phyloP scores from a whole-genome alignment of 2,329 filamentous ascomycete genomes.

The Juglanconis juglandina region DNA sequence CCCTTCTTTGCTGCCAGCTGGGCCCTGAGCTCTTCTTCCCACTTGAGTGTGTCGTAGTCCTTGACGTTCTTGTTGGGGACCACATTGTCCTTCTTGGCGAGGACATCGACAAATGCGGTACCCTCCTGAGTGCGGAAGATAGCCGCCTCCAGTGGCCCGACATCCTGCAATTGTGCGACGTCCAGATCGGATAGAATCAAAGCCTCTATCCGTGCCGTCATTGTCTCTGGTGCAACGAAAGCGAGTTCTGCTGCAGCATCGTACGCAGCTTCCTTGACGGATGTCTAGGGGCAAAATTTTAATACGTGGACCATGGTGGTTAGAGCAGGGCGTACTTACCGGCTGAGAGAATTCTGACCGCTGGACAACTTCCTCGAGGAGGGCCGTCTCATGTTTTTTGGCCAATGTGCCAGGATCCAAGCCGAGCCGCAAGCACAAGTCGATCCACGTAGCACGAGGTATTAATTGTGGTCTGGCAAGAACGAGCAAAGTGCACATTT shows the following conservation, averaged over 20 bases:
- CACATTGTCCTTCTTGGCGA: slow-evolving; percentile 73
- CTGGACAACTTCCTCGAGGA: slow-evolving; percentile 64
- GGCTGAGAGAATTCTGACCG: slow-evolving; percentile 24
- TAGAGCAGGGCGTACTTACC: slow-evolving; percentile 4
- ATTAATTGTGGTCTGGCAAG: slow-evolving; percentile 76
- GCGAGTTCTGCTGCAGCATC: slow-evolving; percentile 85
- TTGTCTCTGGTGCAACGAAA: slow-evolving; percentile 83
- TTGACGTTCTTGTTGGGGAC: slow-evolving; percentile 84
- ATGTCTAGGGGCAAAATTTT: not conserved
- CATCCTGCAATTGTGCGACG: slow-evolving; percentile 61
- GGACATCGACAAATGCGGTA: slow-evolving; percentile 82
- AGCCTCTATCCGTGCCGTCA: slow-evolving; percentile 71
- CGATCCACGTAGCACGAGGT: slow-evolving; percentile 81
- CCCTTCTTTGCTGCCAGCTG: slow-evolving; percentile 94
- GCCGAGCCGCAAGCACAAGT: slow-evolving; percentile 73
- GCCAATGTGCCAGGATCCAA: slow-evolving; percentile 81
- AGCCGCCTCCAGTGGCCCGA: slow-evolving; percentile 85
- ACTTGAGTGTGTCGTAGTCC: slow-evolving; percentile 93
- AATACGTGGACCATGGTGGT: not conserved
- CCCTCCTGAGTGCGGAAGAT: slow-evolving; percentile 91
- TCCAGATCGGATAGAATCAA: slow-evolving; percentile 74
- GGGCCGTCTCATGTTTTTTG: slow-evolving; percentile 55
- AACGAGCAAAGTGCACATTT: slow-evolving; percentile 74
- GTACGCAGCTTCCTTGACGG: slow-evolving; percentile 68
- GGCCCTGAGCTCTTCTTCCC: slow-evolving; percentile 87